A percentile compares a stretch with the other conserved stretches of the same genome.
Conservation (phyloP, 2,329 filamentous ascomycete species). For the Exophiala calicioides region DNA sequence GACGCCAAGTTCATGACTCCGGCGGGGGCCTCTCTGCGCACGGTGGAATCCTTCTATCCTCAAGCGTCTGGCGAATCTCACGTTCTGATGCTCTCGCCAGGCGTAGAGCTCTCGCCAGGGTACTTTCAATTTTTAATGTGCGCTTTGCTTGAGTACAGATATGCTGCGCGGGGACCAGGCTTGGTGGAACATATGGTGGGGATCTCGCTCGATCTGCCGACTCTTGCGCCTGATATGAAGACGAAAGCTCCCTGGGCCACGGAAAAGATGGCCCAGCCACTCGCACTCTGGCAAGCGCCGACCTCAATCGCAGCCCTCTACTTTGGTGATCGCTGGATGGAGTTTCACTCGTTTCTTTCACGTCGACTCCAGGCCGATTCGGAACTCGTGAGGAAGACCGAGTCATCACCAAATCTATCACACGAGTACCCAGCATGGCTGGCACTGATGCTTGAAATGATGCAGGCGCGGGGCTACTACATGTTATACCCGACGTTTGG, state of each 20-base stretch:
- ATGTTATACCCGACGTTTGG: slow-evolving; percentile 72
- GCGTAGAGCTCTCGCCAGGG: slow-evolving; percentile 74
- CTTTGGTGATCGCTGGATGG: slow-evolving; percentile 82
- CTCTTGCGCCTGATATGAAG: slow-evolving; percentile 58
- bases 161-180: slow-evolving; percentile 55
- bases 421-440: slow-evolving; percentile 73
- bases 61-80: slow-evolving; percentile 64
- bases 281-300: slow-evolving; percentile 84
- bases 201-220: slow-evolving; percentile 75
- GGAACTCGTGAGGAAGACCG: slow-evolving; percentile 19
- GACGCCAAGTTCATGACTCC: slow-evolving; percentile 59
- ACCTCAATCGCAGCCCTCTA: slow-evolving; percentile 79
- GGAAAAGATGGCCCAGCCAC: slow-evolving; percentile 39
- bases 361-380: slow-evolving; percentile 52
- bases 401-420: slow-evolving; percentile 52
- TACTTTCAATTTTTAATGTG: slow-evolving; percentile 89
- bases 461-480: slow-evolving; percentile 73
- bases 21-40: slow-evolving; percentile 71
- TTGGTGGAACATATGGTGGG: slow-evolving; percentile 65
- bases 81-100: slow-evolving; percentile 79
- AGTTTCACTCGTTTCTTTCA: slow-evolving; percentile 78
- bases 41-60: slow-evolving; percentile 88
- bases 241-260: slow-evolving; percentile 54
- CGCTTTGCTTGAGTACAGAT: slow-evolving; percentile 71
- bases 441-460: slow-evolving; percentile 75